Conservation (phyloP, 148 eudicot species). For the Fagopyrum esculentum region DNA sequence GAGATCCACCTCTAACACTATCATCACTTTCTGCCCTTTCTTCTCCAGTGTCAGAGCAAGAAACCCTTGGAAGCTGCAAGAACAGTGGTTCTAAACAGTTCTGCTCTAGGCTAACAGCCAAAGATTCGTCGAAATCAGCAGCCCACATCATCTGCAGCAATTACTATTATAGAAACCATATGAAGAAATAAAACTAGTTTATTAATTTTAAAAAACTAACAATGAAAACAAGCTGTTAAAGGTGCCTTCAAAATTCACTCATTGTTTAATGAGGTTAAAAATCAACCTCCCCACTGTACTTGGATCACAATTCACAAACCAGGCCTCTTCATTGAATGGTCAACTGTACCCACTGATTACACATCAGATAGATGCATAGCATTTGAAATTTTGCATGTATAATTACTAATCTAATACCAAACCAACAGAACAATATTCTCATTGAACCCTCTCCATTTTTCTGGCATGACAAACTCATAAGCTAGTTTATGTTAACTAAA, state of each 20-base stretch:
- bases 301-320: background rate
- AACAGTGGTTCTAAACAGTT: constrained; percentile 70
- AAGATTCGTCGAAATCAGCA: constrained; percentile 86
- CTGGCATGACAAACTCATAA: background rate
- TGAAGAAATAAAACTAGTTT: background rate
- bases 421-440: background rate
- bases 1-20: constrained; percentile 37
- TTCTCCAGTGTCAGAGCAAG: constrained; percentile 38
- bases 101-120: constrained; percentile 51
- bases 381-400: background rate
- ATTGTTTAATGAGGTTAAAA: background rate
- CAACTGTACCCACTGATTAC: background rate
- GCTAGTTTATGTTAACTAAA: background rate
- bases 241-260: background rate
- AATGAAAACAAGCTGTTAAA: background rate
- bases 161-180: constrained; percentile 11
- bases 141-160: constrained; percentile 98
- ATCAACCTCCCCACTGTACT: background rate
- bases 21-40: constrained; percentile 38
- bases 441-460: background rate
- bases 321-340: background rate
- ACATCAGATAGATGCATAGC: background rate
- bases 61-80: constrained; percentile 55
- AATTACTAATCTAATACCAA: background rate
- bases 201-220: background rate